Evolutionary conservation across 164 flowering plant species (phyloP), one percentile per base, ranked within the genome.

Genomic region (Santalum album): DNA sequence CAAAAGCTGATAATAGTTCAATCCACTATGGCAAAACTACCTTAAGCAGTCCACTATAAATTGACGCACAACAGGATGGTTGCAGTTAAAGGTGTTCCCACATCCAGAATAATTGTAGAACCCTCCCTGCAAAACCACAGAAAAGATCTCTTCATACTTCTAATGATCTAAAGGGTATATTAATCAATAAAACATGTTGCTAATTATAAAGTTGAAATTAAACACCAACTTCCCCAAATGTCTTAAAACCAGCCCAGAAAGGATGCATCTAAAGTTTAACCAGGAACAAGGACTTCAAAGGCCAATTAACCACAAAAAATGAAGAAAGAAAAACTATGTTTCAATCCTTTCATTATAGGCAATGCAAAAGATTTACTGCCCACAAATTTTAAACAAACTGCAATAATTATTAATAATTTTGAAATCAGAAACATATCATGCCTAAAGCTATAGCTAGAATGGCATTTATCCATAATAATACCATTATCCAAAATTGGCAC

Each of bases 61-160:
- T 65, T 81, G 87, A 19, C 98, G 95, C 12, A 84, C 98, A 58
- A 84, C 69, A 36, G 98, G 98, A 71, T 91, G 95, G 67, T 88
- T 91, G 77, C 96, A 91, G 53, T 91, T 91, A 67, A 88, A 77
- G 53, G 98, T 91, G 78, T 91, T 91, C 32, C 96, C 96, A 72
- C 98, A 91, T 16, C 98, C 98, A 24, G 96, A 91, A 72, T 91
- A 91, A 49, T 91, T 91, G 57, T 88, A 91, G 65, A 79, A 91
- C 64, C 88, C 95, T 48, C 98, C 98, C 98, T 91, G 79, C 19
- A 67, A 44, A 62, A 51, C 51, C 26, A 62, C 7, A 51, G 42
- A 40, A 45, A 32, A 39, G 23, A 26, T 6, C 18, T 10, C 22
- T 12, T 29, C 34, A 29, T 29, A 29, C 34, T 29, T 29, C 9